Evolutionary conservation across 306 rosid species (phyloP).

Genomic region (Quercus parvula): DNA sequence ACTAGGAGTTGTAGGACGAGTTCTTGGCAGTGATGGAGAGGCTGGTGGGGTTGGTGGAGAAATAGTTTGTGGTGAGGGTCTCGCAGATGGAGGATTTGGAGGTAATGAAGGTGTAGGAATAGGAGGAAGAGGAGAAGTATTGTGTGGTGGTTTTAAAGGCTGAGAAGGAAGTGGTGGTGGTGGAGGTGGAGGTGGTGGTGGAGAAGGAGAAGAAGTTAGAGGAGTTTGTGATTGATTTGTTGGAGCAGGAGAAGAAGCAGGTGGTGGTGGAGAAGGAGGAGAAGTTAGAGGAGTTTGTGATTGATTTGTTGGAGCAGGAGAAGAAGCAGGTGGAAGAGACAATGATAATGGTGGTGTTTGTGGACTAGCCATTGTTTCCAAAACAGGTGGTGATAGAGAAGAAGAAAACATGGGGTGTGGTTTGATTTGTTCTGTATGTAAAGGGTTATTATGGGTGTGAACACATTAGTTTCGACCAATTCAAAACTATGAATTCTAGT

Average conservation of each 20-base stretch:
- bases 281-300: background rate
- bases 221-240: background rate
- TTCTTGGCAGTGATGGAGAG: background rate
- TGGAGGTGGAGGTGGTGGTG: background rate
- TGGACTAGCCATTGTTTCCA: background rate
- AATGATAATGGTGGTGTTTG: constrained; percentile 1
- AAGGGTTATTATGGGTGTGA: background rate
- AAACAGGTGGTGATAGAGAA: background rate
- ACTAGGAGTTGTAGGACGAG: background rate
- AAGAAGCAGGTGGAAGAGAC: background rate
- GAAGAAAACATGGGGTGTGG: constrained; percentile 9
- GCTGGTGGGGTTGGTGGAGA: background rate
- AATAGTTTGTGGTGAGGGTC: constrained; percentile 8
- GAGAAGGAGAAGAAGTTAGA: too few species aligned
- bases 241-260: background rate
- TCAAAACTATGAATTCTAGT: too few species aligned
- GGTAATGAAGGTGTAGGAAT: background rate
- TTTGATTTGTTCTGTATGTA: background rate
- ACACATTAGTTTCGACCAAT: background rate
- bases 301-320: background rate
- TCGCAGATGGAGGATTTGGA: background rate
- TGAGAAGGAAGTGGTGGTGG: background rate
- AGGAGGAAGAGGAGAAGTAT: background rate
- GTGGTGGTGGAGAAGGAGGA: background rate
- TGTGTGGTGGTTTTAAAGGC: background rate